Base-by-base conservation (phyloP, 1,139 yeast genomes). In the Taphrina sp. region DNA sequence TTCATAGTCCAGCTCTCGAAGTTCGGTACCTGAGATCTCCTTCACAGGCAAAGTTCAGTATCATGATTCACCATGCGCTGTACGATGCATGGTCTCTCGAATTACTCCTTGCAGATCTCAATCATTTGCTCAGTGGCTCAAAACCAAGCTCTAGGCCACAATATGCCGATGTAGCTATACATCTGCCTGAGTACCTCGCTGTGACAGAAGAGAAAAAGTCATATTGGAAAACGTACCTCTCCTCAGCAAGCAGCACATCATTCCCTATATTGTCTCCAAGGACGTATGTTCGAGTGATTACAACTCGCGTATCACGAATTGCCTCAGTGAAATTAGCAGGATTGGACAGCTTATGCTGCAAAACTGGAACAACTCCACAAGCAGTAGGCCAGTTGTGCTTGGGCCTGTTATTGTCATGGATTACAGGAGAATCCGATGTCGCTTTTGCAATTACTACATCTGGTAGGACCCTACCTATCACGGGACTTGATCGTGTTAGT, bases 21-120 rank as follows among this genome's bases (percentile, higher is more conserved):
- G 33, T 44, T 4, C 45, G n/a, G 3, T 52, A 20, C 8, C 23
- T 7, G n/a, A 16, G 20, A 1, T 5, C 12, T 26, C 31, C 14
- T 17, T 10, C 31, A 20, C 5, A 16, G 28, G 14, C 3, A 26
- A 26, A 24, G n/a, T 10, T 49, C 34, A 49, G 54, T 34, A 23
- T 61, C 12, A 35, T 46, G 54, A 55, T 61, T 19, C 63, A 61
- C 34, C 64, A 61, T 35, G 62, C 63, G 7, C 33, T 63, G 10
- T 63, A 63, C 47, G 66, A 63, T 37, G 66, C 64, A 7, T 62
- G 64, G 64, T 52, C 64, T 5, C 45, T 62, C 12, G 64, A 63
- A 19, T 16, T 54, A 14, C 16, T 61, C 14, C 26, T 59, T n/a
- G 24, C 38, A 5, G 61, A 61, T 35, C 24, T 61, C 10, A 23